Percentiles rank a stretch among this genome's conserved stretches.
Conservation (phyloP, 345 rosid species). For the Eucalyptus marginata region DNA sequence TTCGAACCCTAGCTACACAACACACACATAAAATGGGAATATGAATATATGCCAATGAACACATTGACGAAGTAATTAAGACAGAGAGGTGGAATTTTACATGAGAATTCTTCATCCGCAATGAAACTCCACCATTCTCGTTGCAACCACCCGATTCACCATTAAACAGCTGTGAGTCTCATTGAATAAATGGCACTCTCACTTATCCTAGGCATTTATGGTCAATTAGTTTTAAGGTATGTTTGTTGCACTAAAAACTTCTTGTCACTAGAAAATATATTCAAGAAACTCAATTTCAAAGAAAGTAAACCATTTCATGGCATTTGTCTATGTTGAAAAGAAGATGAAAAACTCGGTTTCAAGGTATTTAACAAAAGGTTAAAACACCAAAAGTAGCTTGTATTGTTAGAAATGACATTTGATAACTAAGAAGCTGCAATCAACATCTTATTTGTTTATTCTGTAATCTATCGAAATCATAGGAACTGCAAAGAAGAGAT, state of each 20-base stretch:
- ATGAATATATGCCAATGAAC: not conserved
- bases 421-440: not conserved
- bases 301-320: not conserved
- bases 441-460: not conserved
- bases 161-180: accelerated
- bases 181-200: not conserved
- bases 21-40: no score
- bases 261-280: not conserved
- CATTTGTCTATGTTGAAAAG: not conserved
- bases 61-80: not conserved
- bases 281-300: not conserved
- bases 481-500: not conserved
- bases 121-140: not conserved
- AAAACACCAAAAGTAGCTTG: no score
- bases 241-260: not conserved
- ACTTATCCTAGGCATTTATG: not conserved
- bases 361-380: no score
- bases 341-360: not conserved
- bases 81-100: not conserved
- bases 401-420: not conserved
- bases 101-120: not conserved
- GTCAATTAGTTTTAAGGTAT: not conserved
- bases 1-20: no score
- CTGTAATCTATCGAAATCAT: not conserved
- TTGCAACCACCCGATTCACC: not conserved